Percentiles rank a stretch among this genome's conserved stretches.
phyloP scores from a whole-genome alignment of 2,329 filamentous ascomycete species.

The Colletotrichum echinochloae region DNA sequence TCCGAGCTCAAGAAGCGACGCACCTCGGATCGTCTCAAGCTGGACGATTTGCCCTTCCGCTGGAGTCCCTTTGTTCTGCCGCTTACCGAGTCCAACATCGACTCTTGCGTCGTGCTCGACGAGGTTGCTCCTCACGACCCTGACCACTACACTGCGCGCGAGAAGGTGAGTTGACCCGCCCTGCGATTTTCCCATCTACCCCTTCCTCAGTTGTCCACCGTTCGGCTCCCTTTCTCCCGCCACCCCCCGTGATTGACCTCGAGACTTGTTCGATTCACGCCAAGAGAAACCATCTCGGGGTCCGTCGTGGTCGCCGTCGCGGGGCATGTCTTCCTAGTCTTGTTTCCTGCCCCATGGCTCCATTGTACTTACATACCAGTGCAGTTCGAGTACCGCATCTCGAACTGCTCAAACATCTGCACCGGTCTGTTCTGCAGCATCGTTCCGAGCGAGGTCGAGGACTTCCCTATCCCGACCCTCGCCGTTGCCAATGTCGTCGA shows the following conservation, averaged over 20 bases:
- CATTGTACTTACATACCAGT: conserved; percentile 17
- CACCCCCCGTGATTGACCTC: neutral
- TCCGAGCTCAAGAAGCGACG: conserved; percentile 54
- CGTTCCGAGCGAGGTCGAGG: conserved; percentile 57
- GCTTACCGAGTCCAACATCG: conserved; percentile 74
- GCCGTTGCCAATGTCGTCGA: conserved; percentile 69
- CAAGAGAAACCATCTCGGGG: neutral
- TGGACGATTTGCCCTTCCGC: conserved; percentile 65
- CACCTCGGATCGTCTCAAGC: conserved; percentile 50
- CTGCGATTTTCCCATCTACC: neutral
- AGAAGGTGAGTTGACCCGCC: conserved; percentile 60
- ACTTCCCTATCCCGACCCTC: conserved; percentile 65
- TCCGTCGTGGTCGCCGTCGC: neutral
- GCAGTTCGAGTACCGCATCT: conserved; percentile 82
- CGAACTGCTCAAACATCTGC: conserved; percentile 79
- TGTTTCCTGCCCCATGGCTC: neutral
- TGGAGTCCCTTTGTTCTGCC: conserved; percentile 81
- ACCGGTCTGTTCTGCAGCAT: conserved; percentile 83
- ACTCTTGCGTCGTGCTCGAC: conserved; percentile 68
- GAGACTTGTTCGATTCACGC: neutral
- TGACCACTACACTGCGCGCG: conserved; percentile 61
- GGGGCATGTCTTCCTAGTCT: neutral
- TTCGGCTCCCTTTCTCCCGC: too few species aligned
- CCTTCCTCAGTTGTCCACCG: neutral
- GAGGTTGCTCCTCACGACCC: conserved; percentile 64